Base-by-base conservation (phyloP, 2,329 filamentous ascomycete species). In the Pseudogymnoascus sp. region DNA sequence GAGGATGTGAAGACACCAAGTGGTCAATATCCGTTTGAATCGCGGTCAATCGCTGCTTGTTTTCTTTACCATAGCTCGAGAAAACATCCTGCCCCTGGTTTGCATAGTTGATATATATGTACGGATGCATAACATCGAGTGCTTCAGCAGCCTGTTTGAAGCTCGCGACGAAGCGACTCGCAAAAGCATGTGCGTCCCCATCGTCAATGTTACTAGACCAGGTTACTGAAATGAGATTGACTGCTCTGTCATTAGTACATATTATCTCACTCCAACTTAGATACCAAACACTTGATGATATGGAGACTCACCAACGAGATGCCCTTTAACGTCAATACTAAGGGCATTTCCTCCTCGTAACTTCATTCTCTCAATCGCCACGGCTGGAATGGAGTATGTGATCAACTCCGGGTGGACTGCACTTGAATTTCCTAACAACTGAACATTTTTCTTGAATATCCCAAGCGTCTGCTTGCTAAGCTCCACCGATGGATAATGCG, bases 331-430 rank as follows among this genome's bases (percentile, higher is more conserved):
- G 6, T 68, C 64, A 6, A 69, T 68, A 0, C 68, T 68, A 11
- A 69, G 64, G 29, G 68, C 63, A 61, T 69, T 70, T 3, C 68
- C 67, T 10, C 68, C 66, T 42, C 65, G 26, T 23, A 65, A 37
- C 35, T 63, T 68, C 66, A 67, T 69, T 6, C 60, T 63, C 23
- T 50, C 53, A 9, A 68, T 65, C 15, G 64, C 65, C 3, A 21
- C 63, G 2, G 60, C 59, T 10, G 4, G 65, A 17, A 15, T 65
- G 59, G 11, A 67, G 64, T 44, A 69, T 63, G 33, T 62, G 50
- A 62, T 69, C n/a, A 44, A 68, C 65, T 21, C 35, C 3, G 56
- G 33, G 9, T 11, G 3, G 35, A 69, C 66, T 3, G 66, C 66
- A 26, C 63, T 60, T 7, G 65, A 62, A 4, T 66, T 68, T 44